These are phyloP conservation scores for Phytophthora brassicae DNA, from an alignment of 352 stramenopile genomes.

Conservation along the genomic window DNA sequence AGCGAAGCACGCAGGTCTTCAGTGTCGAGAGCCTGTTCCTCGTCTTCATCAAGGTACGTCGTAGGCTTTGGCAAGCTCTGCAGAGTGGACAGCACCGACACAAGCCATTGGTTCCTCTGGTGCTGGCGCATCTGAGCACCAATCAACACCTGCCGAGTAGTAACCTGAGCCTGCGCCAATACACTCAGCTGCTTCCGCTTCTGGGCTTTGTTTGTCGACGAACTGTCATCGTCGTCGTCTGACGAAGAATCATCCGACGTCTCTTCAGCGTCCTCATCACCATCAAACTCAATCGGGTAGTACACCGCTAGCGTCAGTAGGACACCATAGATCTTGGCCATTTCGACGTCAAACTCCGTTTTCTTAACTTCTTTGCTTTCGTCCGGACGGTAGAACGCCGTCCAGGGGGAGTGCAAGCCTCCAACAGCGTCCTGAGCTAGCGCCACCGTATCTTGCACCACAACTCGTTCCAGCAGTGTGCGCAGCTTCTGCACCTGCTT, in stretches of 20 bases:
- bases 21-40: conserved; percentile 32
- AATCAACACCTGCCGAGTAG: conserved; percentile 40
- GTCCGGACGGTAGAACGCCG: conserved; percentile 53
- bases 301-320: conserved; percentile 50
- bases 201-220: conserved; percentile 2
- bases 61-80: conserved; percentile 44
- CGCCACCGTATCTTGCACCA: conserved; percentile 34
- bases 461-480: conserved; percentile 44
- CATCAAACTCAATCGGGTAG: conserved; percentile 45
- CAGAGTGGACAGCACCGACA: conserved; percentile 43
- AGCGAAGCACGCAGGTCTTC: conserved; percentile 40
- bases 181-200: conserved; percentile 24
- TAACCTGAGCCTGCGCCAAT: conserved; percentile 37
- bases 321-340: conserved; percentile 53
- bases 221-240: conserved; percentile 31
- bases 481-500: conserved; percentile 45
- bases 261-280: conserved; percentile 34
- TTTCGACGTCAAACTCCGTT: conserved; percentile 39
- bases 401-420: conserved; percentile 39
- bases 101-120: conserved; percentile 43
- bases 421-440: conserved; percentile 5
- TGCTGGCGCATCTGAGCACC: conserved; percentile 43
- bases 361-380: conserved; percentile 33
- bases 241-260: conserved; percentile 47
- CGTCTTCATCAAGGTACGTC: conserved; percentile 46